phyloP scores from a whole-genome alignment of 2,329 filamentous ascomycete species.

The Aspergillus brasiliensis region DNA sequence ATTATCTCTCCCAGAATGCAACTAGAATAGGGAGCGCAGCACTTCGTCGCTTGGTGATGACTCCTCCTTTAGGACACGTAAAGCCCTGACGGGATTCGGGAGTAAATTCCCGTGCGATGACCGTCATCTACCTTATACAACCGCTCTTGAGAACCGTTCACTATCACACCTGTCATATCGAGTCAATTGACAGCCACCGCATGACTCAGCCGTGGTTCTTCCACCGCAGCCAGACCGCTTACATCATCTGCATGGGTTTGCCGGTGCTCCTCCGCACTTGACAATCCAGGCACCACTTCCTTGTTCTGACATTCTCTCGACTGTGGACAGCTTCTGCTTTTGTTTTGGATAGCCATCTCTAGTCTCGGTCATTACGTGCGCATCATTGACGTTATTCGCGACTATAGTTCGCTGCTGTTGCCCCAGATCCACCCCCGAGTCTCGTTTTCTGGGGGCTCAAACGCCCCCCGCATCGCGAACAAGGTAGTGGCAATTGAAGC shows the following conservation, averaged over 20 bases:
- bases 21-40: not conserved
- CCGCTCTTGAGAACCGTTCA: too few species aligned
- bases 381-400: not conserved
- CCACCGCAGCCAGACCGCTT: slow-evolving; percentile 1
- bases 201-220: slow-evolving; percentile 3
- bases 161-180: too few species aligned
- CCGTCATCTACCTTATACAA: too few species aligned
- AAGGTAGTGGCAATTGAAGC: slow-evolving; percentile 8
- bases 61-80: not conserved
- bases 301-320: not conserved
- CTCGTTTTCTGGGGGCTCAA: slow-evolving; percentile 7
- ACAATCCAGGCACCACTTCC: not conserved
- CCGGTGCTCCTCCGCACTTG: slow-evolving; percentile 5
- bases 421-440: not conserved
- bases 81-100: not conserved
- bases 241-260: slow-evolving; percentile 8
- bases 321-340: not conserved
- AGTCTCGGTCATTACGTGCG: not conserved
- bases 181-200: not conserved
- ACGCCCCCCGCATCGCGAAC: slow-evolving; percentile 11
- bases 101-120: too few species aligned
- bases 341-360: not conserved
- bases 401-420: not conserved
- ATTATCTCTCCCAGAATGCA: not conserved
- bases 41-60: not conserved